phyloP scores from a whole-genome alignment of 1,284 basidiomycete genomes.

The Tylopilus orsonianus region DNA sequence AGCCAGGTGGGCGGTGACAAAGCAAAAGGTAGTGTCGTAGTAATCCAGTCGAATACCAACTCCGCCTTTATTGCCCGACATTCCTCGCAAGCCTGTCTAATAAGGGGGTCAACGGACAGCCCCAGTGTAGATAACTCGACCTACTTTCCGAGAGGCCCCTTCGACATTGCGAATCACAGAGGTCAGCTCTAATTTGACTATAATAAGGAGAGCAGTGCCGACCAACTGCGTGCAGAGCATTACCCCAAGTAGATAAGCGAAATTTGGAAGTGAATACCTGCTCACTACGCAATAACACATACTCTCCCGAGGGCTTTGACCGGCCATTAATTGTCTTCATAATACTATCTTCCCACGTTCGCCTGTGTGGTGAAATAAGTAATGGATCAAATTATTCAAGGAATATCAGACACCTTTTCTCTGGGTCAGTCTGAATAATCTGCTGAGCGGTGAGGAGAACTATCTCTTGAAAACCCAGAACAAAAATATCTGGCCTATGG shows the following conservation, averaged over 20 bases:
- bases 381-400: not conserved
- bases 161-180: constrained; percentile 88
- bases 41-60: constrained; percentile 92
- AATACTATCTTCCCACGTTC: constrained; percentile 85
- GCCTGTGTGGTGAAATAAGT: constrained; percentile 43
- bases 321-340: constrained; percentile 75
- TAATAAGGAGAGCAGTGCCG: constrained; percentile 87
- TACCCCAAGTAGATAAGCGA: not conserved
- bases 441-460: constrained; percentile 96
- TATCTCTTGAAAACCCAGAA: constrained; percentile 96
- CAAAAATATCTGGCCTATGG: constrained; percentile 83
- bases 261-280: constrained; percentile 52
- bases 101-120: constrained; percentile 8
- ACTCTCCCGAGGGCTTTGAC: constrained; percentile 67
- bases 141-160: constrained; percentile 85
- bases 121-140: not conserved
- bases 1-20: constrained; percentile 94
- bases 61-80: constrained; percentile 97
- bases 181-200: constrained; percentile 79
- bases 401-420: constrained; percentile 64
- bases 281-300: constrained; percentile 88
- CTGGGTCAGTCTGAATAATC: constrained; percentile 94
- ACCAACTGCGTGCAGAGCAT: constrained; percentile 65
- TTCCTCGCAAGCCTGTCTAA: constrained; percentile 92
- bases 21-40: constrained; percentile 90